Evolutionary conservation across 352 stramenopile species (phyloP).

Genomic region (Pythium phragmitis): DNA sequence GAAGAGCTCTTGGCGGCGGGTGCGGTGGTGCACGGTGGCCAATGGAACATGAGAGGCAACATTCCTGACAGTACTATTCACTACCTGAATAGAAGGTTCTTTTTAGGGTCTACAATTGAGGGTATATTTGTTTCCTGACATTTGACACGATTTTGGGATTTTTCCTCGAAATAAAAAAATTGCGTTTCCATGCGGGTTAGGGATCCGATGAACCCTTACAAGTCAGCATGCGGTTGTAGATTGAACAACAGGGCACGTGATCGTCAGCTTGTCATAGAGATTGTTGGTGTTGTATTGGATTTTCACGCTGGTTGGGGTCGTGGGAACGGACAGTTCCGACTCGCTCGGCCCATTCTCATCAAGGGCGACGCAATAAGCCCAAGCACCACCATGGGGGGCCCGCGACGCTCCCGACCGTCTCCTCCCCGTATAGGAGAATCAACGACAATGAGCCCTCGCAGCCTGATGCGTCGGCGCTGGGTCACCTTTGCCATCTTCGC

Average conservation of each 20-base stretch:
- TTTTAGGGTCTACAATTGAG: background rate
- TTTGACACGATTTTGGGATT: background rate
- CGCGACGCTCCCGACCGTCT: background rate
- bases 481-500: background rate
- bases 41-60: conserved; percentile 23
- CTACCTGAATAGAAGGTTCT: background rate
- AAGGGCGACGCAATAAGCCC: background rate
- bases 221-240: conserved; percentile 13
- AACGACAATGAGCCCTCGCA: background rate
- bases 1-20: background rate
- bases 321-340: background rate
- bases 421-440: background rate
- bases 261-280: conserved; percentile 21
- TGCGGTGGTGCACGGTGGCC: conserved; percentile 14
- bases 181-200: conserved; percentile 15
- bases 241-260: background rate
- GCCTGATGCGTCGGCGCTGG: background rate
- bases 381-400: conserved; percentile 1
- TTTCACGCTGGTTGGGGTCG: background rate
- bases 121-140: background rate
- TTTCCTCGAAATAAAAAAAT: background rate
- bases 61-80: background rate
- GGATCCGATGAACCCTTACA: background rate
- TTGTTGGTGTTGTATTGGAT: conserved; percentile 3
- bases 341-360: background rate